Percentiles rank a stretch among this genome's conserved stretches.
phyloP scores from a whole-genome alignment of 2,329 filamentous ascomycete species.

The Pestalotiopsis sp. region DNA sequence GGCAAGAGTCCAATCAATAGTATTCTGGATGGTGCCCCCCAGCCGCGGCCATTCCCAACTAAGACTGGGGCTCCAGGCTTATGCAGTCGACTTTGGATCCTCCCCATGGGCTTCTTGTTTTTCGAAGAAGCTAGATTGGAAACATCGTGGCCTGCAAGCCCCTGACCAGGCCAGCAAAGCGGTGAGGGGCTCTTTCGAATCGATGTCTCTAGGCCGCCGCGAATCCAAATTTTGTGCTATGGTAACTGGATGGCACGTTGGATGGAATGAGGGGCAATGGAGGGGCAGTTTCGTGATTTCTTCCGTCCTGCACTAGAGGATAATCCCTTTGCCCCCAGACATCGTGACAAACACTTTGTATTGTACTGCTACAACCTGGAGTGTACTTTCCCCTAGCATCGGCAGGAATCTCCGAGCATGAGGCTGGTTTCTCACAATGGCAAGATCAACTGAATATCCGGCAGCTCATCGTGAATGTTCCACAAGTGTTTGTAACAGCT shows the following conservation, averaged over 20 bases:
- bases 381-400: too few species aligned
- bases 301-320: neutral
- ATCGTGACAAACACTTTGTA: neutral
- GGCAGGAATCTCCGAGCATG: too few species aligned
- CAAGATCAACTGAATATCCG: too few species aligned
- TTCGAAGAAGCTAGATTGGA: neutral
- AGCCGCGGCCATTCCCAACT: constrained; percentile 4
- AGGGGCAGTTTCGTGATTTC: neutral
- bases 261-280: neutral
- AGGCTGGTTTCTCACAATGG: too few species aligned
- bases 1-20: neutral
- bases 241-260: neutral
- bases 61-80: constrained; percentile 1
- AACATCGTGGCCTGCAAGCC: neutral
- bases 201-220: neutral
- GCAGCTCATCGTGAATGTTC: too few species aligned
- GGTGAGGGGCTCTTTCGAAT: neutral
- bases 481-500: too few species aligned
- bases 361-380: neutral
- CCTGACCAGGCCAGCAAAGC: neutral
- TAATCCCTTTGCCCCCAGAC: neutral
- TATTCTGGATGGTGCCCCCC: neutral
- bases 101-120: constrained; percentile 6
- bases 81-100: constrained; percentile 4
- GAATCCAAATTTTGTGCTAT: neutral